These are phyloP conservation scores for Monosporozyma aquatica DNA, from an alignment of 805 yeast genomes.

Conservation along the genomic window DNA sequence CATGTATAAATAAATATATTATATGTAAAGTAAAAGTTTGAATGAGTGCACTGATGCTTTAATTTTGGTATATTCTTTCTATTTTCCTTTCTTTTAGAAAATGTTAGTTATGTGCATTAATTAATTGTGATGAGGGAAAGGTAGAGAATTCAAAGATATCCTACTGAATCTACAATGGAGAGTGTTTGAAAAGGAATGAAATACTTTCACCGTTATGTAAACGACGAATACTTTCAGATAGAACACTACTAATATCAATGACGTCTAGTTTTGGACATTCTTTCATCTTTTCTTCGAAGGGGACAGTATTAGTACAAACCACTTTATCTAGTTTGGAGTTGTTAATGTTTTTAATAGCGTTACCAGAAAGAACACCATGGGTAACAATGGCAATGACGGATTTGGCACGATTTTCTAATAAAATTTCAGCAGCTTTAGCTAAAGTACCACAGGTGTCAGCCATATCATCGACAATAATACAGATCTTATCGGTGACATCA, in stretches of 20 bases:
- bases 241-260: constrained; percentile 62
- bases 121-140: too few species aligned
- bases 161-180: constrained; percentile 21
- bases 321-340: constrained; percentile 58
- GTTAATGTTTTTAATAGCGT: constrained; percentile 63
- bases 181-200: constrained; percentile 54
- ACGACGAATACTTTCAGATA: constrained; percentile 78
- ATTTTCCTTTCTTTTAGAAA: too few species aligned
- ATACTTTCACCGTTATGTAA: constrained; percentile 83
- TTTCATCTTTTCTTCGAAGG: constrained; percentile 54
- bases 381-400: constrained; percentile 76
- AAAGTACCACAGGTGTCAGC: constrained; percentile 86
- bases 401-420: constrained; percentile 58
- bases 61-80: too few species aligned
- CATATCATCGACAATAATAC: constrained; percentile 80
- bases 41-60: too few species aligned
- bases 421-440: constrained; percentile 71
- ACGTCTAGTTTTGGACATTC: constrained; percentile 49
- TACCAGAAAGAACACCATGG: constrained; percentile 71
- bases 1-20: too few species aligned
- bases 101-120: too few species aligned
- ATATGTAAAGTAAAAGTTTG: too few species aligned
- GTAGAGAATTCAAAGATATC: too few species aligned
- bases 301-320: constrained; percentile 75
- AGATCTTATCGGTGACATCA: constrained; percentile 66